These are phyloP conservation scores for Mortierella sp. DNA, from an alignment of 371 early-diverging fungal species.

Conservation along the genomic window DNA sequence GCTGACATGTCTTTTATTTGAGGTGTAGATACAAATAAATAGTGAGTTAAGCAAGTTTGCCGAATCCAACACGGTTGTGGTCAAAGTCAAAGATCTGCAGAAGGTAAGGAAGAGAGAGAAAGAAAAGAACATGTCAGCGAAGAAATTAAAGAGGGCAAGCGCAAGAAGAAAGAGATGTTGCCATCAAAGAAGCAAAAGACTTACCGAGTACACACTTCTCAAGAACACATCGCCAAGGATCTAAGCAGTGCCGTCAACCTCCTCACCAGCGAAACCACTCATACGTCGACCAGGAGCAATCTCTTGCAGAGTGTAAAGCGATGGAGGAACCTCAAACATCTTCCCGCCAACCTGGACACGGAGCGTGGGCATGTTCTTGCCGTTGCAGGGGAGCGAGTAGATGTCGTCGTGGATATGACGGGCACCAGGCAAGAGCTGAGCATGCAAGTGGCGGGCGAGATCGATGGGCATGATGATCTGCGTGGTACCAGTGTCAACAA, in stretches of 20 bases:
- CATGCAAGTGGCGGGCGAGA: slow-evolving; percentile 79
- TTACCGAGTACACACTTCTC: slow-evolving; percentile 81
- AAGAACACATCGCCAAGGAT: slow-evolving; percentile 87
- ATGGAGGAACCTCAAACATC: slow-evolving; percentile 62
- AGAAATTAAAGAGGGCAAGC: background rate
- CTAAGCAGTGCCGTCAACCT: slow-evolving; percentile 67
- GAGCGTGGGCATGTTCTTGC: slow-evolving; percentile 64
- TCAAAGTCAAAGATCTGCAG: slow-evolving; percentile 73
- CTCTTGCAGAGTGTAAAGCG: slow-evolving; percentile 72
- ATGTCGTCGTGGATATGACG: slow-evolving; percentile 70
- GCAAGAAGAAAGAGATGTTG: background rate
- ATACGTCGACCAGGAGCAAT: slow-evolving; percentile 68
- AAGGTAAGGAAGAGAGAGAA: background rate
- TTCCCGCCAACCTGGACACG: slow-evolving; percentile 64
- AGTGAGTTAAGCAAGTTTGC: slow-evolving; percentile 13
- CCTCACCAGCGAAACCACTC: slow-evolving; percentile 74
- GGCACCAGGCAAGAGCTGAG: slow-evolving; percentile 67
- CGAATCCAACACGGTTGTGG: slow-evolving; percentile 80
- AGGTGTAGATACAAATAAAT: background rate
- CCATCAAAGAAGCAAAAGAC: slow-evolving; percentile 3
- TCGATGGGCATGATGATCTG: slow-evolving; percentile 76
- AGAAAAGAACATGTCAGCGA: background rate
- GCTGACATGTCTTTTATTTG: background rate
- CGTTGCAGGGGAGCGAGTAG: slow-evolving; percentile 66
- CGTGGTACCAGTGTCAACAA: slow-evolving; percentile 76